These are phyloP conservation scores for Calonectria montana DNA, from an alignment of 2,329 filamentous ascomycete species.

Conservation along the genomic window DNA sequence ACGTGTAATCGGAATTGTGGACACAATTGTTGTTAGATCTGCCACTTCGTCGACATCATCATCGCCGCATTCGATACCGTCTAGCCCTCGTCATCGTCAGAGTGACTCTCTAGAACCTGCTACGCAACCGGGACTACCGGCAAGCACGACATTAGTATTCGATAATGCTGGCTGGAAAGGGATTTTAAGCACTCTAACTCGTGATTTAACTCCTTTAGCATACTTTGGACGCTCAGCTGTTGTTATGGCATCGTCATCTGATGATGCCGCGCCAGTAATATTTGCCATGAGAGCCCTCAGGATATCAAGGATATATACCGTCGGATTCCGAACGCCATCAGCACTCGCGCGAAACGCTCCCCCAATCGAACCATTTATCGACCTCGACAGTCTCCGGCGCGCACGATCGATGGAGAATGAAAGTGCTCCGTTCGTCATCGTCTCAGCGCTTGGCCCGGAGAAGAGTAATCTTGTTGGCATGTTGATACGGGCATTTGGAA, in stretches of 20 bases:
- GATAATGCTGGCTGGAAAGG: constrained; percentile 90
- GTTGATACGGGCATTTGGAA: constrained; percentile 77
- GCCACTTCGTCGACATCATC: constrained; percentile 55
- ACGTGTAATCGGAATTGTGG: constrained; percentile 81
- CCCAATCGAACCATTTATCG: constrained; percentile 83
- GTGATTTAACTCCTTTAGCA: constrained; percentile 84
- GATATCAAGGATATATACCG: constrained; percentile 84
- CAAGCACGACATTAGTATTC: constrained; percentile 71
- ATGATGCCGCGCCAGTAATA: constrained; percentile 82
- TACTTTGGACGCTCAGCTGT: constrained; percentile 82
- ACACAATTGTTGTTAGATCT: constrained; percentile 78
- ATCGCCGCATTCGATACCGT: constrained; percentile 61
- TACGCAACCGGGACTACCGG: constrained; percentile 53
- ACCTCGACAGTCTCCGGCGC: constrained; percentile 71
- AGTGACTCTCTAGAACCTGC: constrained; percentile 36
- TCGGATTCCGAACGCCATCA: constrained; percentile 78
- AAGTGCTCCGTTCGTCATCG: constrained; percentile 80
- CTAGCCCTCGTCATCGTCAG: constrained; percentile 57
- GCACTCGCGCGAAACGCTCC: constrained; percentile 71
- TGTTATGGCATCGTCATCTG: constrained; percentile 77
- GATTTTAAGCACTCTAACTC: constrained; percentile 82
- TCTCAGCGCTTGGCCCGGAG: constrained; percentile 81
- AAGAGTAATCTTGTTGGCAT: constrained; percentile 84
- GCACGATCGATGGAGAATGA: constrained; percentile 61
- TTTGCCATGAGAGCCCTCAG: constrained; percentile 82